Percentiles rank a stretch among this genome's conserved stretches.
Evolutionary conservation across 306 rosid species (phyloP).

Genomic region (Astragalus glycyphyllos): DNA sequence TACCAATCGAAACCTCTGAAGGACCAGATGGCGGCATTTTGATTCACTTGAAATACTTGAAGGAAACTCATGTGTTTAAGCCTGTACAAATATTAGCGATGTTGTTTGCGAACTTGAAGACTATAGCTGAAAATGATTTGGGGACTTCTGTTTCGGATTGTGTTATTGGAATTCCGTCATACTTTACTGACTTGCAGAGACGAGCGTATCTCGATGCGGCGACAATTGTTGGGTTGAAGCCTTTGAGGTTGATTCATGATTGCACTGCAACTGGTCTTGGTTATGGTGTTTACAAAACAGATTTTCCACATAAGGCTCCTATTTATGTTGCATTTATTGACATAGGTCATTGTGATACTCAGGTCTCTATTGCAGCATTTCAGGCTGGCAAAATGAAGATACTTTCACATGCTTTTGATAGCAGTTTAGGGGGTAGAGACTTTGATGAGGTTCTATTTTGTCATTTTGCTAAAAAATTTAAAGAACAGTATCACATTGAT

Average conservation of each 20-base stretch:
- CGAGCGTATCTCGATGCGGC: conserved; percentile 81
- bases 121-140: conserved; percentile 62
- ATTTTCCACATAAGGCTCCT: conserved; percentile 52
- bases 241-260: conserved; percentile 89
- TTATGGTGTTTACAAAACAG: conserved; percentile 81
- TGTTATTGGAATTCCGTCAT: conserved; percentile 87
- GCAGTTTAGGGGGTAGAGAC: conserved; percentile 79
- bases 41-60: conserved; percentile 71
- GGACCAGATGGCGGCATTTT: conserved; percentile 73
- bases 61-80: conserved; percentile 58
- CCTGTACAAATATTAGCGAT: conserved; percentile 84
- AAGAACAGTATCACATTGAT: conserved; percentile 66
- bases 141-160: conserved; percentile 73
- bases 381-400: conserved; percentile 73
- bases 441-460: conserved; percentile 78
- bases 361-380: conserved; percentile 73
- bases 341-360: conserved; percentile 90
- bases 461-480: conserved; percentile 73
- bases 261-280: conserved; percentile 92
- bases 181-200: conserved; percentile 90
- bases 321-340: conserved; percentile 73
- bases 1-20: conserved; percentile 70
- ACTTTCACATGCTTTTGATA: conserved; percentile 74
- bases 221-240: conserved; percentile 78
- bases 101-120: conserved; percentile 86